phyloP scores from a whole-genome alignment of 1,139 yeast species.

The Suhomyces guaymorum region DNA sequence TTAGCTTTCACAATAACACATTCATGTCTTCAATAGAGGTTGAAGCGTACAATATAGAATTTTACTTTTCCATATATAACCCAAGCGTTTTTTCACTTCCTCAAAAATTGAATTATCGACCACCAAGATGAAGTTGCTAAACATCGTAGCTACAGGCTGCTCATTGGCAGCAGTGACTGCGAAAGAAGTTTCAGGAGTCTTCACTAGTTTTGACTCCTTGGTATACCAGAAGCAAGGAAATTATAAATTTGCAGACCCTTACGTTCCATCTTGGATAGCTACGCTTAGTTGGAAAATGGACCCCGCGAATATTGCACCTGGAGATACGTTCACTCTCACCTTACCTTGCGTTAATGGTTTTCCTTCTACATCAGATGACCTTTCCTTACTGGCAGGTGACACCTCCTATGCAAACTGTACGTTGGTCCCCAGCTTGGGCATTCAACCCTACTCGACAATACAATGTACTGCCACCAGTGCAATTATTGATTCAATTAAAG shows the following conservation, averaged over 20 bases:
- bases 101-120: neutral
- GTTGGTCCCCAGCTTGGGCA: constrained; percentile 24
- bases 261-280: constrained; percentile 23
- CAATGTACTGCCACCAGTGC: constrained; percentile 25
- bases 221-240: neutral
- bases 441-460: constrained; percentile 26
- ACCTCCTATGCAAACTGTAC: constrained; percentile 29
- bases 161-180: constrained; percentile 1
- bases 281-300: constrained; percentile 26
- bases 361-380: neutral
- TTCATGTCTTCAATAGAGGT: too few species aligned
- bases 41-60: too few species aligned
- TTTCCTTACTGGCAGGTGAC: constrained; percentile 2
- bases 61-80: neutral
- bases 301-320: constrained; percentile 22
- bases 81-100: neutral
- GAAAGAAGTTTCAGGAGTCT: constrained; percentile 19
- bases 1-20: too few species aligned
- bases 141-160: constrained; percentile 2
- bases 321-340: constrained; percentile 32
- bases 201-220: constrained; percentile 18
- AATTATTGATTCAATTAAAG: constrained; percentile 18
- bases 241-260: neutral
- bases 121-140: neutral
- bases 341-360: constrained; percentile 29